A percentile compares a stretch with the other conserved stretches of the same genome.
phyloP scores from a whole-genome alignment of 164 flowering plant genomes.

The Houttuynia cordata region DNA sequence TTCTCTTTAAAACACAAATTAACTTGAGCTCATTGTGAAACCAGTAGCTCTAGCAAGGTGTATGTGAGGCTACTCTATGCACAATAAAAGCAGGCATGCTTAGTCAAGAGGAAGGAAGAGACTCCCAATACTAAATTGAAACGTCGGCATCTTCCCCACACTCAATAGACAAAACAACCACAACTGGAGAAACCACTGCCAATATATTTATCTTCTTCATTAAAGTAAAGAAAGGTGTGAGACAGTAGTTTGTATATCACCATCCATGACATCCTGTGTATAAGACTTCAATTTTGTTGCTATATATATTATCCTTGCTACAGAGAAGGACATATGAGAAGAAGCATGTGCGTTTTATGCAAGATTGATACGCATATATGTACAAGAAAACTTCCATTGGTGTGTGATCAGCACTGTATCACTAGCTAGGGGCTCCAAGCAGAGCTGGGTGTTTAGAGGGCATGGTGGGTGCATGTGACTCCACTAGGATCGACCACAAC shows the following conservation, averaged over 20 bases:
- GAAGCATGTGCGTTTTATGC: background rate
- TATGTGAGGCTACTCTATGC: no score
- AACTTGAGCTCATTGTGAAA: no score
- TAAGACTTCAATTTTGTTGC: background rate
- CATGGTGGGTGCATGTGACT: constrained; percentile 46
- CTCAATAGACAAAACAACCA: background rate
- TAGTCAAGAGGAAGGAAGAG: no score
- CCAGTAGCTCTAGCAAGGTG: no score
- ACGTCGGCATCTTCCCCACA: background rate
- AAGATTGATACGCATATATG: background rate
- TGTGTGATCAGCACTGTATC: background rate
- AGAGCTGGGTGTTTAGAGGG: constrained; percentile 28
- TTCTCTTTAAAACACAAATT: no score
- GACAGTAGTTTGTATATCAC: background rate
- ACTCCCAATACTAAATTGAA: no score
- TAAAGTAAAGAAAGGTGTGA: background rate
- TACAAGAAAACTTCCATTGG: background rate
- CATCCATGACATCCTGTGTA: background rate
- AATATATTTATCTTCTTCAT: background rate
- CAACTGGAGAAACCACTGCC: background rate
- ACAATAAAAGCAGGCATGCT: no score
- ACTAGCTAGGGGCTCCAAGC: constrained; percentile 2
- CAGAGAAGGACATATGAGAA: background rate
- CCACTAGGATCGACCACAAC: constrained; percentile 91
- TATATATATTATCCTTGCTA: background rate